Percentiles rank a stretch among this genome's conserved stretches.
Evolutionary conservation across 208 protist species (phyloP).

Genomic region (Acanthamoeba castellanii): DNA sequence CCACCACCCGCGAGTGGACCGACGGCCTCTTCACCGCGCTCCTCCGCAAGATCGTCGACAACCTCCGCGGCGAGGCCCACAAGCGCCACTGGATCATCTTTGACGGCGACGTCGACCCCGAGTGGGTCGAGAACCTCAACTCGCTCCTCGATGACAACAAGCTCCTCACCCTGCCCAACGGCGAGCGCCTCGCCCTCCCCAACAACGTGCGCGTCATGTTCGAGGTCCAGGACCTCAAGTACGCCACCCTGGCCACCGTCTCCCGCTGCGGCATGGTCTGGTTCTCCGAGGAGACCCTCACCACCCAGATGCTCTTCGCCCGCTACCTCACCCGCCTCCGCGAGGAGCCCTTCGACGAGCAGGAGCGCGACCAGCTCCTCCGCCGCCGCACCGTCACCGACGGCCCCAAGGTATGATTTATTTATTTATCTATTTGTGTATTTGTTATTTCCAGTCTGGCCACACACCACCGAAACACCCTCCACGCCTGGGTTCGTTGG

Average conservation of each 20-base stretch:
- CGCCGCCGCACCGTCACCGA: neutral
- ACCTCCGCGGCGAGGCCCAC: conserved; percentile 89
- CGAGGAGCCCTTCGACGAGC: conserved; percentile 80
- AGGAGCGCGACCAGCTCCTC: conserved; percentile 74
- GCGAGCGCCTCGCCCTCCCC: conserved; percentile 98
- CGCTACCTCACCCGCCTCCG: conserved; percentile 83
- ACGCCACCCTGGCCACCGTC: conserved; percentile 98
- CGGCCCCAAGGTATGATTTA: neutral
- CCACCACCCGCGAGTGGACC: conserved; percentile 99
- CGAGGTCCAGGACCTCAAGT: conserved; percentile 97
- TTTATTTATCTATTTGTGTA: neutral
- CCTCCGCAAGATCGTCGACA: conserved; percentile 97
- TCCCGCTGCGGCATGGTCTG: conserved; percentile 99
- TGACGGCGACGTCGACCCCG: conserved; percentile 99
- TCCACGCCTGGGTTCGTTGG: neutral
- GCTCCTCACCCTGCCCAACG: conserved; percentile 99
- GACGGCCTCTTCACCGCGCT: conserved; percentile 99
- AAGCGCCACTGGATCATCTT: conserved; percentile 98
- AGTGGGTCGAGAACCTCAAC: conserved; percentile 99
- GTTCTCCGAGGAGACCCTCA: conserved; percentile 96
- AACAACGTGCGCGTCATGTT: conserved; percentile 98
- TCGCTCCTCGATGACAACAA: conserved; percentile 99
- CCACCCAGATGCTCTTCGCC: conserved; percentile 92
- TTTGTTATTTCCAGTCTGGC: too few relatives aligned
- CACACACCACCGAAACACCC: neutral